A percentile compares a stretch with the other conserved stretches of the same genome.
Conservation (phyloP, 2,329 filamentous ascomycete species). For the Curvularia sp. region DNA sequence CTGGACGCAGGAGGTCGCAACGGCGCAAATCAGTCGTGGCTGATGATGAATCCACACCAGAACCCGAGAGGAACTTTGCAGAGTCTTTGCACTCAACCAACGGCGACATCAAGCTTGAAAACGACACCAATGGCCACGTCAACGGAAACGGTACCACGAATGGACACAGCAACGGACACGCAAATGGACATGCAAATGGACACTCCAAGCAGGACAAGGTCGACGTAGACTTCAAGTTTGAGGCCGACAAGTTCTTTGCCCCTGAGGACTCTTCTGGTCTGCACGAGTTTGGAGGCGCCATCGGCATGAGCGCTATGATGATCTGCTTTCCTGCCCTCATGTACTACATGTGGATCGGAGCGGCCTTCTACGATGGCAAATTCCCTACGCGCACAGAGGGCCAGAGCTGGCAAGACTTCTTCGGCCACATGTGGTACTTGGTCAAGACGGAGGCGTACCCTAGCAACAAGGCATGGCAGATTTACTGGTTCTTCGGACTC, state of each 20-base stretch:
- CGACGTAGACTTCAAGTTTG: constrained; percentile 28
- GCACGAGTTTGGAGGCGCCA: constrained; percentile 85
- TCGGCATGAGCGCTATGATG: constrained; percentile 86
- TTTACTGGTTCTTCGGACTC: constrained; percentile 94
- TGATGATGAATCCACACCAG: constrained; percentile 46
- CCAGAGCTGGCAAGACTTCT: constrained; percentile 75
- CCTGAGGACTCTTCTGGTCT: constrained; percentile 57
- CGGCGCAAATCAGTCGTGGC: constrained; percentile 52
- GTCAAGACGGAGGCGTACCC: constrained; percentile 88
- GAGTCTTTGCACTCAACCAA: constrained; percentile 15
- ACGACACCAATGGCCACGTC: constrained; percentile 36
- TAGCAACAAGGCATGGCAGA: constrained; percentile 79
- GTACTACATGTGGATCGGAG: constrained; percentile 99
- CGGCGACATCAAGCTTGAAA: constrained; percentile 21
- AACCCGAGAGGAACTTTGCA: constrained; percentile 34
- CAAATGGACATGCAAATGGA: constrained; percentile 48
- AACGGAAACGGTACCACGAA: constrained; percentile 44
- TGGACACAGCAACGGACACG: constrained; percentile 27
- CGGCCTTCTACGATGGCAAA: constrained; percentile 88
- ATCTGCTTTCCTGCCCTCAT: constrained; percentile 90
- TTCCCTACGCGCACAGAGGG: constrained; percentile 71
- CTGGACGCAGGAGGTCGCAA: constrained; percentile 53
- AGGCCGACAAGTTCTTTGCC: constrained; percentile 48
- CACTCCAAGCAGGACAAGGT: constrained; percentile 26
- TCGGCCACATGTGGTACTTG: constrained; percentile 71